Evolutionary conservation across 2,329 filamentous ascomycete species (phyloP).

Genomic region (Ceratocystis ficicola): DNA sequence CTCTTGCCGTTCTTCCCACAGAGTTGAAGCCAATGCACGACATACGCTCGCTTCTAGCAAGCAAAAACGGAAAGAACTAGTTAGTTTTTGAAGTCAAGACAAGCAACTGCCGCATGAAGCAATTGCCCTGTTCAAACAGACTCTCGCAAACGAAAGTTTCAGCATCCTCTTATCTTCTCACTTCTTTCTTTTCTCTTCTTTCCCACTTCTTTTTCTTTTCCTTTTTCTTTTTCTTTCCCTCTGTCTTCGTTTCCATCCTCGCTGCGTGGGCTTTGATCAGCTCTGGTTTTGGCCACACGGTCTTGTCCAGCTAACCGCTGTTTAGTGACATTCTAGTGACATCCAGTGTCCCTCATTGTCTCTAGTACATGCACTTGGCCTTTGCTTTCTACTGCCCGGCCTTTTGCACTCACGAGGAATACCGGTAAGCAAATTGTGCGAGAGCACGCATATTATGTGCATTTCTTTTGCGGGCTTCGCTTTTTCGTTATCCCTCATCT

Average conservation of each 20-base stretch:
- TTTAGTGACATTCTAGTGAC: background rate
- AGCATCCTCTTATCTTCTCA: background rate
- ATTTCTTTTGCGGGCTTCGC: background rate
- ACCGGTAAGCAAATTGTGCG: background rate
- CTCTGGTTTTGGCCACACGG: background rate
- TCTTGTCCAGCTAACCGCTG: background rate
- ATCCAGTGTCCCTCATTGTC: background rate
- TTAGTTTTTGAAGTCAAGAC: background rate
- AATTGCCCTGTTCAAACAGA: background rate
- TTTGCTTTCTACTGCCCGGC: background rate
- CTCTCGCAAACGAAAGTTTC: constrained; percentile 8
- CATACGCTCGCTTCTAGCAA: background rate
- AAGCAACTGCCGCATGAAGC: background rate
- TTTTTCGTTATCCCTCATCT: background rate
- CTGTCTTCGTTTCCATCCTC: background rate
- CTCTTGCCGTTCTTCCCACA: background rate
- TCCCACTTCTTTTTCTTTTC: background rate
- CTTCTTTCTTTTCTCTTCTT: background rate
- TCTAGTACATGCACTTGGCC: background rate
- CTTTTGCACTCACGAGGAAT: background rate
- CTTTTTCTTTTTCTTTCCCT: background rate
- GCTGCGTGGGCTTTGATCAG: background rate
- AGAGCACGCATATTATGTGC: background rate
- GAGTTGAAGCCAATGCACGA: background rate
- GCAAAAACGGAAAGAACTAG: background rate